Evolutionary conservation across 768 basidiomycete species (phyloP).

Genomic region (Dacryopinax spathularia): DNA sequence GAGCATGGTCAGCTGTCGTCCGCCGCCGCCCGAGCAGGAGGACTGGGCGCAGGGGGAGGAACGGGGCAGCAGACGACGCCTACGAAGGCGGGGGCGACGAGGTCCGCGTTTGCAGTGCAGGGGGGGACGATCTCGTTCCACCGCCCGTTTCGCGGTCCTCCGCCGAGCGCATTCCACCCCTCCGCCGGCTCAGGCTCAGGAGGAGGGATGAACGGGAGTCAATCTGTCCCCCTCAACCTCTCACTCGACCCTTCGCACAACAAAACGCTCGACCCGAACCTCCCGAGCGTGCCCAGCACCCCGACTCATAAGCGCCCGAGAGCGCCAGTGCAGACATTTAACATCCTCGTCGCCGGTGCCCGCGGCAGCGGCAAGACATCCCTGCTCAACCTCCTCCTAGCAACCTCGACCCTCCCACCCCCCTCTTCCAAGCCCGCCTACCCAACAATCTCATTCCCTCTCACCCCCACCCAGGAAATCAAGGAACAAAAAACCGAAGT

Average conservation of each 20-base stretch:
- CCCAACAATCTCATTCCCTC: no score
- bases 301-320: neutral
- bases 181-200: no score
- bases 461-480: neutral
- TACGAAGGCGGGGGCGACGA: neutral
- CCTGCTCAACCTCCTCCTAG: conserved; percentile 60
- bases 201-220: neutral
- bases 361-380: conserved; percentile 72
- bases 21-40: neutral
- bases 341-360: conserved; percentile 47
- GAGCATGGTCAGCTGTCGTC: neutral
- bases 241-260: neutral
- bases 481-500: conserved; percentile 48
- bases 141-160: conserved; percentile 51
- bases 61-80: neutral
- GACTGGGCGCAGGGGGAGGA: neutral
- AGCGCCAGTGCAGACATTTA: neutral
- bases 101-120: neutral
- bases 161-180: conserved; percentile 12
- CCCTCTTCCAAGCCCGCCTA: conserved; percentile 12
- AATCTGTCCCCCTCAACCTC: neutral
- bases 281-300: neutral
- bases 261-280: neutral
- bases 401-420: conserved; percentile 72
- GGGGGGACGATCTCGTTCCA: conserved; percentile 53